A percentile compares a stretch with the other conserved stretches of the same genome.
phyloP scores from a whole-genome alignment of 345 rosid species.

The Syzygium jambos region DNA sequence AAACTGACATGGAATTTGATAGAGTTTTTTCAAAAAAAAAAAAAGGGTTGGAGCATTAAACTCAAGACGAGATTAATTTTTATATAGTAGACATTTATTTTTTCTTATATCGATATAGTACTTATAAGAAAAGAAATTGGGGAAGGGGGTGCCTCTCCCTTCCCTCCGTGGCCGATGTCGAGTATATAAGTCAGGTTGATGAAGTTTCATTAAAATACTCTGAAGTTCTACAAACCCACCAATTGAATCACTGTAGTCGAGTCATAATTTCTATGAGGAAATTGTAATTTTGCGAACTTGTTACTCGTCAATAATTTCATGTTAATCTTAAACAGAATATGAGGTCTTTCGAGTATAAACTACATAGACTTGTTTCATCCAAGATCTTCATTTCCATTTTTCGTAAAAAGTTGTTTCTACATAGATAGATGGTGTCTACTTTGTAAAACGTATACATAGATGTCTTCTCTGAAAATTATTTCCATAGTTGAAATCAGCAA shows the following conservation, averaged over 20 bases:
- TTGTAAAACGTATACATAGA: background rate
- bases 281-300: background rate
- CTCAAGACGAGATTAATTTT: no score
- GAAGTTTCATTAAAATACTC: no score
- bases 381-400: no score
- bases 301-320: no score
- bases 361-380: no score
- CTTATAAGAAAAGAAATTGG: background rate
- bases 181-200: background rate
- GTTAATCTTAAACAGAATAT: no score
- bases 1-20: background rate
- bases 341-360: no score
- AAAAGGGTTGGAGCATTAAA: background rate
- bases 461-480: background rate
- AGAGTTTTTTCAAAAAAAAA: background rate
- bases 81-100: no score
- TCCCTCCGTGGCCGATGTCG: background rate
- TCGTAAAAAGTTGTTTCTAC: no score
- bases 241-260: background rate
- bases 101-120: no score
- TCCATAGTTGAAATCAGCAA: background rate
- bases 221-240: background rate
- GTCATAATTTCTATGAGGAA: background rate
- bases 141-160: background rate
- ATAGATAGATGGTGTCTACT: background rate